Percentiles rank a stretch among this genome's conserved stretches.
phyloP scores from a whole-genome alignment of 805 yeast species.

The Candida patagonica region DNA sequence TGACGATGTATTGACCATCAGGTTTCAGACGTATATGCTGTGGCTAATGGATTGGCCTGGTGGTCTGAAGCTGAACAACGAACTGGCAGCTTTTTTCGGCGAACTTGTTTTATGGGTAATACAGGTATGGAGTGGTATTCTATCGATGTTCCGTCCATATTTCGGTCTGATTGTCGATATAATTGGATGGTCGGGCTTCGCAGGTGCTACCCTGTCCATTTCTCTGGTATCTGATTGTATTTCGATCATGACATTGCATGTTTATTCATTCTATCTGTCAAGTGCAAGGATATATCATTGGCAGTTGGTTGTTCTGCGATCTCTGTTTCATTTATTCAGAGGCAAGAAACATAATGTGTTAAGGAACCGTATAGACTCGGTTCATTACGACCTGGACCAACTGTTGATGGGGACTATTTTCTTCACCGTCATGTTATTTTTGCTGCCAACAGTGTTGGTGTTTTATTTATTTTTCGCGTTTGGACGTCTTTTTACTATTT shows the following conservation, averaged over 20 bases:
- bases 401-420: conserved; percentile 79
- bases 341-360: conserved; percentile 83
- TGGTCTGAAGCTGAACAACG: conserved; percentile 85
- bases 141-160: conserved; percentile 23
- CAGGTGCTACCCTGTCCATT: conserved; percentile 64
- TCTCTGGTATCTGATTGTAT: conserved; percentile 59
- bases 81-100: conserved; percentile 76
- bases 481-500: conserved; percentile 44
- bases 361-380: conserved; percentile 76
- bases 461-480: conserved; percentile 69
- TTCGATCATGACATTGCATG: conserved; percentile 56
- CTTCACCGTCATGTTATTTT: conserved; percentile 67
- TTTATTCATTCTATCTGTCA: conserved; percentile 67
- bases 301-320: conserved; percentile 57
- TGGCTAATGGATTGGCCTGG: conserved; percentile 90
- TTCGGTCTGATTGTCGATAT: conserved; percentile 26
- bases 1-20: conserved; percentile 34
- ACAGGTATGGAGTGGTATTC: conserved; percentile 44
- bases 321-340: conserved; percentile 74
- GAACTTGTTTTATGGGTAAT: conserved; percentile 82
- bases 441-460: conserved; percentile 80
- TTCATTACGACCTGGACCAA: conserved; percentile 80
- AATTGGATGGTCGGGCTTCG: conserved; percentile 34
- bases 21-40: conserved; percentile 40
- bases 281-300: conserved; percentile 71